phyloP scores from a whole-genome alignment of 805 yeast species.

The Candida railenensis region DNA sequence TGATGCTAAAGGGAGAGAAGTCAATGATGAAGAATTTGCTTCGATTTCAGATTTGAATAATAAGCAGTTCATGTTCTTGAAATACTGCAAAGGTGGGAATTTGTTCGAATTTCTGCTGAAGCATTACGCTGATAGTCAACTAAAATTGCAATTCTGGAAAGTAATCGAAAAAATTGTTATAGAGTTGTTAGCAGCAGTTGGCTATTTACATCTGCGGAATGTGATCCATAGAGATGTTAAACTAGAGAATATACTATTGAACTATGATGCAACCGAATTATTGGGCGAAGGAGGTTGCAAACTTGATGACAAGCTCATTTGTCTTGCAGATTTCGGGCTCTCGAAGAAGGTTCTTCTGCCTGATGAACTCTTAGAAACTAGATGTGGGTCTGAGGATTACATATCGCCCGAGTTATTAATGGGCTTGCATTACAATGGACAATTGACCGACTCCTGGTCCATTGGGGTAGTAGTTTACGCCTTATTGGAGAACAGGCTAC shows the following conservation, averaged over 20 bases:
- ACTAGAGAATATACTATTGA: constrained; percentile 75
- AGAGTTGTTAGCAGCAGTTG: constrained; percentile 68
- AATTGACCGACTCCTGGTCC: constrained; percentile 92
- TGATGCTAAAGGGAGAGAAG: neutral
- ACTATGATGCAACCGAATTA: constrained; percentile 26
- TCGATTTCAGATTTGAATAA: constrained; percentile 15
- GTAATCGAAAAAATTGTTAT: constrained; percentile 63
- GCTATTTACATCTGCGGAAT: constrained; percentile 63
- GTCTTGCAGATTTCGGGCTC: constrained; percentile 86
- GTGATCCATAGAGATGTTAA: constrained; percentile 92
- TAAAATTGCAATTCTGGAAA: constrained; percentile 41
- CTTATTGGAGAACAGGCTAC: constrained; percentile 79
- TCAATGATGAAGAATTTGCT: constrained; percentile 1
- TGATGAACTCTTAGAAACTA: constrained; percentile 67
- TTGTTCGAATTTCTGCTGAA: constrained; percentile 54
- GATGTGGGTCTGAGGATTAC: constrained; percentile 97
- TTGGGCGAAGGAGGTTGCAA: constrained; percentile 17
- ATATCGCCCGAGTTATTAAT: constrained; percentile 91
- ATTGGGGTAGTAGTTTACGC: constrained; percentile 88
- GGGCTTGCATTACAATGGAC: constrained; percentile 91
- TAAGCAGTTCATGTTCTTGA: constrained; percentile 56
- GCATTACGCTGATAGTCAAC: constrained; percentile 31
- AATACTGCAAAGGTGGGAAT: constrained; percentile 85
- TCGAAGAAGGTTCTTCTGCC: constrained; percentile 65
- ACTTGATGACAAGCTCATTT: constrained; percentile 34